phyloP scores from a whole-genome alignment of 306 rosid genomes.

The peach (Prunus persica) region DNA sequence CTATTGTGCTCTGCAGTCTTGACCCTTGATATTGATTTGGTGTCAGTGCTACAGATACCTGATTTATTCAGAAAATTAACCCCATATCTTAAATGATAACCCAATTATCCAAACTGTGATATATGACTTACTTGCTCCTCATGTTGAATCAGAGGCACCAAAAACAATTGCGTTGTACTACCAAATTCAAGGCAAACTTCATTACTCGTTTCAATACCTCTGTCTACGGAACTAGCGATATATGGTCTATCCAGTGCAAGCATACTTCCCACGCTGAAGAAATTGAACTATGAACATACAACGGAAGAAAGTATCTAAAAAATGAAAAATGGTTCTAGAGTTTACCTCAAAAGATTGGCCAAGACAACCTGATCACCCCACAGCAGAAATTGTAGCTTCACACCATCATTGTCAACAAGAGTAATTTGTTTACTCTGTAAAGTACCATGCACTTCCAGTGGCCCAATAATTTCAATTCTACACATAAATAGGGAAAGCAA shows the following conservation, averaged over 20 bases:
- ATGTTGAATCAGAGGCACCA: slow-evolving; percentile 79
- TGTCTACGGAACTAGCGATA: slow-evolving; percentile 48
- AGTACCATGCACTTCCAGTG: slow-evolving; percentile 51
- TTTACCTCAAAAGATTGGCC: slow-evolving; percentile 84
- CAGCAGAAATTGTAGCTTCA: slow-evolving; percentile 54
- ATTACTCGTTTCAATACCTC: slow-evolving; percentile 40
- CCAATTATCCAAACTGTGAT: slow-evolving; percentile 1
- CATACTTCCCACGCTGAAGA: slow-evolving; percentile 76
- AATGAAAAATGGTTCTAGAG: slow-evolving; percentile 12
- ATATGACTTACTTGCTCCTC: slow-evolving; percentile 74
- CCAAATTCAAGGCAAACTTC: slow-evolving; percentile 84
- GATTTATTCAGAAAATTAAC: slow-evolving; percentile 25
- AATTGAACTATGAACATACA: slow-evolving; percentile 5
- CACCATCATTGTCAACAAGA: slow-evolving; percentile 71
- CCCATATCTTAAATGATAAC: slow-evolving; percentile 14
- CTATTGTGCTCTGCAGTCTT: slow-evolving; percentile 38
- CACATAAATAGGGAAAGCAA: slow-evolving; percentile 13
- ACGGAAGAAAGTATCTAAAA: slow-evolving; percentile 5
- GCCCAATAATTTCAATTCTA: slow-evolving; percentile 77
- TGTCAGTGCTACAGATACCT: slow-evolving; percentile 69
- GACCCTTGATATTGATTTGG: slow-evolving; percentile 64
- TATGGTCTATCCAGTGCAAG: slow-evolving; percentile 88
- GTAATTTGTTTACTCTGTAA: slow-evolving; percentile 58
- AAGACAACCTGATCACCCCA: slow-evolving; percentile 89
- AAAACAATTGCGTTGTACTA: slow-evolving; percentile 80